Conservation (phyloP, 1,284 basidiomycete genomes). For the Sanghuangporus weigelae region DNA sequence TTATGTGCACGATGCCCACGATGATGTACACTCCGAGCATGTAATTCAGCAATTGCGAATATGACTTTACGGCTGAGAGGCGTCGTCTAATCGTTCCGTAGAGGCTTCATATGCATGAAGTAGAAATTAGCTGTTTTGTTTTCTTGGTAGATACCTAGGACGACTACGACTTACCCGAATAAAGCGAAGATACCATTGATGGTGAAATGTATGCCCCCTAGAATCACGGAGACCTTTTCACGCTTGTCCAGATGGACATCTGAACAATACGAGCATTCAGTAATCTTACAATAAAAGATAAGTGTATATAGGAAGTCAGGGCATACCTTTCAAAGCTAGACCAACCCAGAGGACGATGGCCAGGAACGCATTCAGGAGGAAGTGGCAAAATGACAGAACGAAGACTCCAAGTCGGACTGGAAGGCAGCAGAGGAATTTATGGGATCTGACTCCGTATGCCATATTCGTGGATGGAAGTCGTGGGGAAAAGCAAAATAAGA, state of each 20-base stretch:
- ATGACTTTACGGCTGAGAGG: conserved; percentile 21
- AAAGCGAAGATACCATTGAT: conserved; percentile 19
- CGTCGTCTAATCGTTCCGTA: conserved; percentile 22
- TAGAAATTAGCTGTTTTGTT: too few species aligned
- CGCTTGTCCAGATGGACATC: neutral
- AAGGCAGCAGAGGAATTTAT: conserved; percentile 24
- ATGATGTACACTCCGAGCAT: conserved; percentile 5
- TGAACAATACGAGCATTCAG: neutral
- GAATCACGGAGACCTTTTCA: conserved; percentile 16
- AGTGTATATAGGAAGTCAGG: too few species aligned
- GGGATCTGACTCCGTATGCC: conserved; percentile 12
- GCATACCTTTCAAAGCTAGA: neutral
- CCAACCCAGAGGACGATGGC: conserved; percentile 16
- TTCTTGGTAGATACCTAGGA: neutral
- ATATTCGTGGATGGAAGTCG: neutral
- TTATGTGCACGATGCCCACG: neutral
- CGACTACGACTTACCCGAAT: conserved; percentile 17
- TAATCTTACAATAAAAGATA: neutral
- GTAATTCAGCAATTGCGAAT: conserved; percentile 16
- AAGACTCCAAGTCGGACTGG: conserved; percentile 27
- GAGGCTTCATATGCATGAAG: conserved; percentile 8
- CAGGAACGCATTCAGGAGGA: conserved; percentile 9
- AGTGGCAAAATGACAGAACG: conserved; percentile 20
- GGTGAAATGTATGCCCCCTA: conserved; percentile 15
- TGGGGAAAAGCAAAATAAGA: neutral